These are phyloP conservation scores for Dictyostelium intermedium DNA, from an alignment of 78 protist genomes.

Conservation along the genomic window DNA sequence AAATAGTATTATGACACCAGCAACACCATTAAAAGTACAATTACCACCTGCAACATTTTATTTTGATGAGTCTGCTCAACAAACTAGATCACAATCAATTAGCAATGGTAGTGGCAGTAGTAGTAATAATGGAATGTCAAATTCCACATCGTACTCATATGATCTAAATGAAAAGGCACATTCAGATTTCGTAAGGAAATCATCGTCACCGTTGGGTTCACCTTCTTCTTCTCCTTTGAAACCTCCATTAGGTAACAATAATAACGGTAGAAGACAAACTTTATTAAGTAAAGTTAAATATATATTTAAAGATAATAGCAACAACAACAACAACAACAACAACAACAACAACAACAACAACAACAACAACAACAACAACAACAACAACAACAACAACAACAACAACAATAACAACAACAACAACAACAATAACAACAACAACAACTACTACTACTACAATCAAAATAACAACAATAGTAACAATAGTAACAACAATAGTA, in stretches of 20 bases:
- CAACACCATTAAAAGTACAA: neutral
- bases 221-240: constrained; percentile 1
- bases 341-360: neutral
- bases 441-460: too few species aligned
- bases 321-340: neutral
- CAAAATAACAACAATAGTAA: neutral
- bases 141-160: neutral
- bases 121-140: neutral
- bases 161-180: neutral
- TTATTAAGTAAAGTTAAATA: constrained; percentile 37
- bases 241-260: neutral
- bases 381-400: neutral
- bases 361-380: neutral
- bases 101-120: neutral
- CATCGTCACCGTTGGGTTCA: neutral
- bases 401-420: neutral
- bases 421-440: neutral
- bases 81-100: neutral
- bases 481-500: too few species aligned
- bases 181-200: neutral
- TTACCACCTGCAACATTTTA: constrained; percentile 6
- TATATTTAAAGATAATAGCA: neutral
- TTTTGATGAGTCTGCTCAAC: neutral
- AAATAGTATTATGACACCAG: neutral
- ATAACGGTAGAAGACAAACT: constrained; percentile 11